phyloP scores from a whole-genome alignment of 768 basidiomycete genomes.

The Mycena crocata region DNA sequence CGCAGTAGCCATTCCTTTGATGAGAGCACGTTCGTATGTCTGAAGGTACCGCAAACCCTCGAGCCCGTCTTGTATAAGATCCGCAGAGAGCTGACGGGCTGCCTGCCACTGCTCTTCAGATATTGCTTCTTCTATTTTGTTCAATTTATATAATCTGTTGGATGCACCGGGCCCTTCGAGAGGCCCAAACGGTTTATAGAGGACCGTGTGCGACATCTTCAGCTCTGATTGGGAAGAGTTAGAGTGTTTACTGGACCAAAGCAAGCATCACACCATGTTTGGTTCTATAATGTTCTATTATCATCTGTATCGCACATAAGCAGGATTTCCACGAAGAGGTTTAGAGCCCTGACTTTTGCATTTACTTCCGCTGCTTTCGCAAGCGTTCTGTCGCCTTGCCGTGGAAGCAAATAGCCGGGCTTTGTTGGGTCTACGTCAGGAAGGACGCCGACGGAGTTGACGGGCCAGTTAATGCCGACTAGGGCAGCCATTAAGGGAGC shows the following conservation, averaged over 20 bases:
- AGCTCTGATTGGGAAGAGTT: conserved; percentile 55
- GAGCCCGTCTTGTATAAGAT: conserved; percentile 65
- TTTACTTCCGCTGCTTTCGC: conserved; percentile 73
- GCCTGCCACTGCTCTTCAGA: conserved; percentile 53
- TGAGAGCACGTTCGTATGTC: conserved; percentile 84
- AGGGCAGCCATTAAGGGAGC: conserved; percentile 82
- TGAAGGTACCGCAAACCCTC: conserved; percentile 82
- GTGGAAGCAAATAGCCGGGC: conserved; percentile 68
- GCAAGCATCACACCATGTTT: conserved; percentile 70
- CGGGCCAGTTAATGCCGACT: conserved; percentile 80
- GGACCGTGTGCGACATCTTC: conserved; percentile 66
- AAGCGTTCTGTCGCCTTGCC: conserved; percentile 58
- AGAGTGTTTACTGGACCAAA: conserved; percentile 49
- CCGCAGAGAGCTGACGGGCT: conserved; percentile 60
- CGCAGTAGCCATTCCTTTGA: conserved; percentile 73
- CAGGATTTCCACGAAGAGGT: neutral
- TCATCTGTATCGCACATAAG: conserved; percentile 52
- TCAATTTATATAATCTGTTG: conserved; percentile 48
- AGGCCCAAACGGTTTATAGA: conserved; percentile 70
- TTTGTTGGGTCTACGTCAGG: conserved; percentile 75
- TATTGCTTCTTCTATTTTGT: conserved; percentile 61
- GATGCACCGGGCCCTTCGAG: conserved; percentile 51
- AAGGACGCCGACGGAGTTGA: conserved; percentile 84
- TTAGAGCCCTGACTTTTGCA: conserved; percentile 57
- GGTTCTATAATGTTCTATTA: conserved; percentile 81